Evolutionary conservation across 2,329 filamentous ascomycete species (phyloP).

Genomic region (Periconia macrospinosa): DNA sequence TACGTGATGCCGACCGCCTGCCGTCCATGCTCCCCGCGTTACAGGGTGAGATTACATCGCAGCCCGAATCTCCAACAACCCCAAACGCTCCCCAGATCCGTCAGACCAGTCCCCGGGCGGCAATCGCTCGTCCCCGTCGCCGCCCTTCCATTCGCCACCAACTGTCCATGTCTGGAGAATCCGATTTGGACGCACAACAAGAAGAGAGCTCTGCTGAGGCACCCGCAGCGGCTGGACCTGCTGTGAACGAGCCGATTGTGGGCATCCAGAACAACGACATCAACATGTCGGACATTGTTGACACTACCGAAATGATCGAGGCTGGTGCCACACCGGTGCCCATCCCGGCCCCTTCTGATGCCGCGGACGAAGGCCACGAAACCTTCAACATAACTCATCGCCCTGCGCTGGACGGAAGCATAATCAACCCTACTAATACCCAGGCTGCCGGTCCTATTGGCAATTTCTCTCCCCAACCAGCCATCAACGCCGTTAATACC

Average conservation of each 20-base stretch:
- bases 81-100: conserved; percentile 36
- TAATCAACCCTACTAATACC: conserved; percentile 70
- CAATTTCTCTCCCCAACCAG: conserved; percentile 73
- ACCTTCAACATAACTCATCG: conserved; percentile 94
- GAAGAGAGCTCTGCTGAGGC: conserved; percentile 83
- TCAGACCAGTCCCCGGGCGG: conserved; percentile 45
- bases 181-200: conserved; percentile 75
- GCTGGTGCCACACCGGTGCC: conserved; percentile 70
- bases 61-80: conserved; percentile 70
- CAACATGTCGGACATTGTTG: conserved; percentile 84
- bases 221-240: conserved; percentile 74
- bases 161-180: conserved; percentile 80
- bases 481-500: conserved; percentile 67
- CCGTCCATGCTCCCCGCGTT: conserved; percentile 81
- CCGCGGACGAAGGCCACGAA: conserved; percentile 71
- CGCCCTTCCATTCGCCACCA: conserved; percentile 89
- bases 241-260: conserved; percentile 66
- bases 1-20: conserved; percentile 82
- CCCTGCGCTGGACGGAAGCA: conserved; percentile 80
- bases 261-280: conserved; percentile 80
- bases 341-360: conserved; percentile 76
- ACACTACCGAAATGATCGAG: conserved; percentile 77
- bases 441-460: conserved; percentile 66
- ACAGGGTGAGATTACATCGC: conserved; percentile 70
- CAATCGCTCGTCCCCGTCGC: conserved; percentile 60